Base-by-base conservation (phyloP, 441 rosid genomes). In the Gossypium schwendimanii region DNA sequence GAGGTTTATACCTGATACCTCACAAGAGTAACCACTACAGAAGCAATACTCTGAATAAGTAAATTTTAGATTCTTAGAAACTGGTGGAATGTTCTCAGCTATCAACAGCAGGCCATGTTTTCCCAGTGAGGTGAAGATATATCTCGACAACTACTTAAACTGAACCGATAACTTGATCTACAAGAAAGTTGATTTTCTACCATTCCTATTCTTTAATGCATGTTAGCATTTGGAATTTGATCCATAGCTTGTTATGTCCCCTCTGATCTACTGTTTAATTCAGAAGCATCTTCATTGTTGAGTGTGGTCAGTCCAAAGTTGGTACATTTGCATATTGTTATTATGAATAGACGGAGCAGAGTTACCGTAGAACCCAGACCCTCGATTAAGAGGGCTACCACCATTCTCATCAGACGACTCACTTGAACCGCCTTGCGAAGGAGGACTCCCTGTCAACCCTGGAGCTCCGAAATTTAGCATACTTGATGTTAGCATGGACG, bases 361-460 rank as follows among this genome's bases (percentile, higher is more conserved):
- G 75, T 84, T 86, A 52, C 76, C 77, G 53, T 85, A 87, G 73
- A 80, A 78, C 69, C 85, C 88, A 10, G 88, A 70, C 20, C 79
- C 84, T 45, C 79, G 82, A 69, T 85, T 80, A 39, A 85, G 65
- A 1, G 90, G 86, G 75, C 90, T 87, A 55, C 84, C 82, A 5
- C 89, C 94, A 68, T 89, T 86, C 59, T 88, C 98, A 20, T 87
- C 97, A 4, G 97, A 92, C 9, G 97, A 87, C 33, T 88, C 93
- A 4, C 91, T 92, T 5, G 98, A 87, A 20, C 74, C 85, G 71
- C 91, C 97, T 59, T 85, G 88, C 52, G 97, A 86, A 18, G 89
- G 79, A 72, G 97, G 91, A 79, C 93, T 94, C 14, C 82, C 78
- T 1, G 75, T 70, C 50, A 84, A 78, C 58, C 77, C 70, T 41